Evolutionary conservation across 371 early-diverging fungal genomes (phyloP).

Genomic region (Umbelopsis sp.): DNA sequence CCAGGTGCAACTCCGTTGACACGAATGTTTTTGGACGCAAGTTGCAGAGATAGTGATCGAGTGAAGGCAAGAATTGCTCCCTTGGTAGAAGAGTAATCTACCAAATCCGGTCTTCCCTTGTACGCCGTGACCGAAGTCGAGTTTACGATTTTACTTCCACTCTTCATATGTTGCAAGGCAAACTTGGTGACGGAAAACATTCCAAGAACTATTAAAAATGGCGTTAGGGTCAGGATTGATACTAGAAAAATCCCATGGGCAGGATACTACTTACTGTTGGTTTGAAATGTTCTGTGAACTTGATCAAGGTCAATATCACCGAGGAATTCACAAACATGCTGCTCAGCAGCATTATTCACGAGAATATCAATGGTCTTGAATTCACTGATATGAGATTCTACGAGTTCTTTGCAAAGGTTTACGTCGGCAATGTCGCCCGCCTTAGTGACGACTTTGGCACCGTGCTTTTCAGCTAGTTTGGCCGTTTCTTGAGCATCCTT

Average conservation of each 20-base stretch:
- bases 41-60: slow-evolving; percentile 43
- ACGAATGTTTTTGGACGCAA: slow-evolving; percentile 46
- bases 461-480: slow-evolving; percentile 23
- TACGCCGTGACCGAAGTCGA: slow-evolving; percentile 48
- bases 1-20: slow-evolving; percentile 60
- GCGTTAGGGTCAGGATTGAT: not conserved
- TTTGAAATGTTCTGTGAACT: slow-evolving; percentile 31
- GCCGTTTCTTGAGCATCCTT: slow-evolving; percentile 28
- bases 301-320: slow-evolving; percentile 23
- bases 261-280: slow-evolving; percentile 24
- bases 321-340: slow-evolving; percentile 25
- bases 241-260: not conserved
- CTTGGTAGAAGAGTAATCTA: slow-evolving; percentile 45
- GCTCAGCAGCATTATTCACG: slow-evolving; percentile 54
- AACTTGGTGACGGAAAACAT: slow-evolving; percentile 42
- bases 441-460: slow-evolving; percentile 13
- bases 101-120: slow-evolving; percentile 29
- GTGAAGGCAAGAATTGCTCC: slow-evolving; percentile 47
- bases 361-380: slow-evolving; percentile 46
- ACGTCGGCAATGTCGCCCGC: slow-evolving; percentile 22
- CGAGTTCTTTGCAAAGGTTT: slow-evolving; percentile 24
- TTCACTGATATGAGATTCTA: slow-evolving; percentile 26
- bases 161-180: slow-evolving; percentile 40
- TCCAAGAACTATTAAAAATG: slow-evolving; percentile 27
- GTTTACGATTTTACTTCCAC: slow-evolving; percentile 38